These are phyloP conservation scores for Candida tibetensis DNA, from an alignment of 805 yeast species.

Conservation along the genomic window DNA sequence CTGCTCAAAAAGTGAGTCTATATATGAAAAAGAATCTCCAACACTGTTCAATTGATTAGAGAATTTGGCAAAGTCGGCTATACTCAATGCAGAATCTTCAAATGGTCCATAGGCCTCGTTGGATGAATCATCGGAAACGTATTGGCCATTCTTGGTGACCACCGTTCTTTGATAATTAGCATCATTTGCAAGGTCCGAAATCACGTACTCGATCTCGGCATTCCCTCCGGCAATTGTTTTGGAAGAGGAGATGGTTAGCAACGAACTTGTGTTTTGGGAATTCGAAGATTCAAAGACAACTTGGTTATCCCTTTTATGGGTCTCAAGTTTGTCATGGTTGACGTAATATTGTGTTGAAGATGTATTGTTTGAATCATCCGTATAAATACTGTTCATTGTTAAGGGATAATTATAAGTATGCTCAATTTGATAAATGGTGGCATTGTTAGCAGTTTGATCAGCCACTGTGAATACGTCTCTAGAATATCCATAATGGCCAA, in stretches of 20 bases:
- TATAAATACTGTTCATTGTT: not conserved
- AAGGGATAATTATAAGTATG: not conserved
- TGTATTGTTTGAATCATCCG: not conserved
- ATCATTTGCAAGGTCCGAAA: not conserved
- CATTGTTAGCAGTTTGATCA: not conserved
- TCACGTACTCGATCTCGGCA: not conserved
- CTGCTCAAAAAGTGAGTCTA: not conserved
- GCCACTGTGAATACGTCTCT: not conserved
- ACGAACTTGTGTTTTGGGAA: not conserved
- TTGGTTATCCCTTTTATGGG: not conserved
- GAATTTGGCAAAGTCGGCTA: not conserved
- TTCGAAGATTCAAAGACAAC: not conserved
- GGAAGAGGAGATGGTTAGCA: not conserved
- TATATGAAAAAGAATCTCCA: not conserved
- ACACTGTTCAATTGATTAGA: not conserved
- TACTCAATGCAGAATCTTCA: not conserved
- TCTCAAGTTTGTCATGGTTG: not conserved
- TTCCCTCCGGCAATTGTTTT: not conserved
- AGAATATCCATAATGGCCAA: not conserved
- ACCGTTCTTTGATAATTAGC: not conserved
- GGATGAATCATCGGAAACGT: not conserved
- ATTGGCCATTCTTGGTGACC: not conserved
- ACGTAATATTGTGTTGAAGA: not conserved
- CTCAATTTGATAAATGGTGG: not conserved
- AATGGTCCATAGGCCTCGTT: not conserved